Base-by-base conservation (phyloP, 2,329 filamentous ascomycete genomes). In the Raffaelea ambrosiae region DNA sequence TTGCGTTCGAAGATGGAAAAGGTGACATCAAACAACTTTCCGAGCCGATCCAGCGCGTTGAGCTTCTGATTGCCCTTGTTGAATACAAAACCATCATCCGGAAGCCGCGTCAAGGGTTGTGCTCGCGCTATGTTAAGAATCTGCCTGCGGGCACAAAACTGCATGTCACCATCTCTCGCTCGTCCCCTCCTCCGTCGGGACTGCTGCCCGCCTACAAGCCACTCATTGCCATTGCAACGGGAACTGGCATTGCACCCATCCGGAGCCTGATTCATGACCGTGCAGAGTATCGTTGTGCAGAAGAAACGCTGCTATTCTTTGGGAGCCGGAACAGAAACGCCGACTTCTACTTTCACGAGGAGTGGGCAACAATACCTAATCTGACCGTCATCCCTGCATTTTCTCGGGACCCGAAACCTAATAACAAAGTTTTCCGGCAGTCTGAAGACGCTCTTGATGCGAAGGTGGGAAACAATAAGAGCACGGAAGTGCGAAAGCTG, bases 21-120 rank as follows among this genome's bases (percentile, higher is more conserved):
- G n/a, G n/a, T n/a, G n/a, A n/a, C n/a, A n/a, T n/a, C n/a, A n/a
- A n/a, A n/a, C n/a, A n/a, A n/a, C n/a, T n/a, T n/a, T n/a, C n/a
- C n/a, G n/a, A n/a, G n/a, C n/a, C n/a, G n/a, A n/a, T n/a, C n/a
- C n/a, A n/a, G n/a, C 21, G 21, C 2, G 19, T 47, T 20, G 83
- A 95, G 47, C 71, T 96, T 3, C 69, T 95, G 3, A 78, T 90
- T 39, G 90, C 93, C 0, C 83, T 97, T 48, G 90, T 98, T 51
- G 89, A 91, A 61, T 97, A 95, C 64, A 81, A 83, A 53, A 95
- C 90, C 1, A 81, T 95, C 23, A 85, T 95, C 51, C 87, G 86
- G 59, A 84, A 86, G 52, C 83, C 86, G 3, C 79, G 93, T 18
- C 78, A 91, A 58, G 93, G 93, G 1, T 83, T 98, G 43, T 96